Base-by-base conservation (phyloP, 225 moss, liverwort and hornwort species). In the Rhytidiadelphus loreus region DNA sequence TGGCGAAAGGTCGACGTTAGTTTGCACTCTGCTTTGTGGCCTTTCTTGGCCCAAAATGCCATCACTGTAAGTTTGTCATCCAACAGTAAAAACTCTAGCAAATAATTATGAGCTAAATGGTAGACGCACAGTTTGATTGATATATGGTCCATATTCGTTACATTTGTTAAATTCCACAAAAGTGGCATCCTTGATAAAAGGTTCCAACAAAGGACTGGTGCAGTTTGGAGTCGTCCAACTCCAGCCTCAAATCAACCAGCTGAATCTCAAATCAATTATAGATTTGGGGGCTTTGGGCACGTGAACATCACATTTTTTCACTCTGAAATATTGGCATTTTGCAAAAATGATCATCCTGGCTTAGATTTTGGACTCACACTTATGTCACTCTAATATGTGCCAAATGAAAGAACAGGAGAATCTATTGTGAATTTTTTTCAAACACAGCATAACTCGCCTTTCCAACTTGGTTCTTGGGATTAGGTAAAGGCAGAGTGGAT, bases 1-100 rank as follows among this genome's bases (percentile, higher is more conserved):
- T 98, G 97, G 98, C 90, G 92, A 17, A 97, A 97, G 91, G 98
- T 98, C 43, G 98, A 98, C 85, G 97, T 98, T 77, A 98, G 95
- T 85, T 96, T 98, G 85, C 97, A 98, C 88, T 92, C 93, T 4
- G 96, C 97, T 4, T 86, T 98, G 77, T 98, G 97, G 98, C 97
- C 98, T 26, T 98, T 90, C 85, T 66, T 97, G 81, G 95, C 96
- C 43, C 97, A 96, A 81, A 94, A 97, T 89, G 80, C 93, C 35
- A 92, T 95, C 79, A 91, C 94, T 52, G 98, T 98, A 90, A 89
- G 96, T 83, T 56, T 20, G 21, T 73, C 64, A 52, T 39, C 80
- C 86, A 53, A 39, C 35, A 57, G 48, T 43, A n/a, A 23, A 25
- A 56, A 23, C 78, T 62, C 3, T 64, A 85, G 71, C 46, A 55